Conservation (phyloP, 1,284 basidiomycete genomes). For the Bothia castanella region DNA sequence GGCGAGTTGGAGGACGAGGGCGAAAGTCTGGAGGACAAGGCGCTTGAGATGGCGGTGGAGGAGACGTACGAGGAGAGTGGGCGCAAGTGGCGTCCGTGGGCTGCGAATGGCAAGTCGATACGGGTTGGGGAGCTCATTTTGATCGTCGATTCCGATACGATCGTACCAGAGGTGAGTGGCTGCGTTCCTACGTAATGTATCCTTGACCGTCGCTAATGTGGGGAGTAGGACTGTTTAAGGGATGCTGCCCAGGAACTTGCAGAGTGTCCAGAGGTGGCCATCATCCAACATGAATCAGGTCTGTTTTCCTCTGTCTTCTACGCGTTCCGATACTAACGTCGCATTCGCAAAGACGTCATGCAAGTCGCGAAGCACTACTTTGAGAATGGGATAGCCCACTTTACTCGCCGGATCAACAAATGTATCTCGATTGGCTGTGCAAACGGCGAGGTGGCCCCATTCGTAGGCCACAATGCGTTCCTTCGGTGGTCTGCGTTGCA, state of each 20-base stretch:
- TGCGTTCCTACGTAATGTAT: conserved; percentile 35
- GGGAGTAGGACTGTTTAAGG: conserved; percentile 75
- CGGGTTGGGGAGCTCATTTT: conserved; percentile 69
- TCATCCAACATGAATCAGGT: conserved; percentile 81
- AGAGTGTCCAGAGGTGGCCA: conserved; percentile 68
- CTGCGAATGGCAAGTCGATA: conserved; percentile 54
- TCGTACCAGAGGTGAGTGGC: conserved; percentile 57
- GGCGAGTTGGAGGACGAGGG: conserved; percentile 35
- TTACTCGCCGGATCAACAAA: conserved; percentile 75
- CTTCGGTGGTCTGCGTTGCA: conserved; percentile 84
- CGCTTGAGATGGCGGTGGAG: conserved; percentile 62
- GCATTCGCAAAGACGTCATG: conserved; percentile 61
- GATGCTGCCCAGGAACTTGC: conserved; percentile 79
- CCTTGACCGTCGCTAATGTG: no score
- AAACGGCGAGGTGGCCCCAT: conserved; percentile 80
- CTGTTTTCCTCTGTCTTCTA: conserved; percentile 10
- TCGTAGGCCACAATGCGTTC: conserved; percentile 87
- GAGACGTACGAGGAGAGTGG: conserved; percentile 59
- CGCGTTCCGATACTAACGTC: background rate
- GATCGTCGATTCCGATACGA: conserved; percentile 77
- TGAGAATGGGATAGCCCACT: conserved; percentile 82
- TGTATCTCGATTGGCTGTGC: conserved; percentile 72
- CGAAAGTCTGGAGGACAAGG: conserved; percentile 52
- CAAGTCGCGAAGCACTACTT: conserved; percentile 84
- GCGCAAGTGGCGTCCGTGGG: conserved; percentile 63